A percentile compares a stretch with the other conserved stretches of the same genome.
Evolutionary conservation across 2,329 filamentous ascomycete species (phyloP).

Genomic region (Metarhizium anisopliae): DNA sequence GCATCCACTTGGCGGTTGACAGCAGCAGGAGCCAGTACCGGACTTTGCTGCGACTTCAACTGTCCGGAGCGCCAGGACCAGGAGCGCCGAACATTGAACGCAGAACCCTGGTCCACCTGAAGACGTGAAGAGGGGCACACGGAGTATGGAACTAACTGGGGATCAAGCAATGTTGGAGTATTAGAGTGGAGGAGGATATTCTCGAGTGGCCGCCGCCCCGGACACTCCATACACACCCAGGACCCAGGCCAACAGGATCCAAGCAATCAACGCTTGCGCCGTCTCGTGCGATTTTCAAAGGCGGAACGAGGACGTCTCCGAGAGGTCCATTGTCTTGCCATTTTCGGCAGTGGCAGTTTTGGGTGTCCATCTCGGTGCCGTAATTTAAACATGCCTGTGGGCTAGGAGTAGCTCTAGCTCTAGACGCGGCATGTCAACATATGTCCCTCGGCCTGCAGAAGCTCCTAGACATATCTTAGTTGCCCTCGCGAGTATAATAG

Average conservation of each 20-base stretch:
- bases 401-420: neutral
- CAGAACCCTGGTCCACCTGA: constrained; percentile 1
- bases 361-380: neutral
- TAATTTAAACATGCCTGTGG: constrained; percentile 5
- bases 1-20: neutral
- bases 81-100: neutral
- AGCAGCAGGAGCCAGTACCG: neutral
- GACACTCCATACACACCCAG: neutral
- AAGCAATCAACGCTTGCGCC: neutral
- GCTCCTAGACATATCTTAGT: neutral
- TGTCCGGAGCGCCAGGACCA: neutral
- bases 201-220: neutral
- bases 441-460: neutral
- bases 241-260: neutral
- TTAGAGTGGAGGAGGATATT: neutral
- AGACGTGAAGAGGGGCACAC: neutral
- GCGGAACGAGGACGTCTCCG: neutral
- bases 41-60: neutral
- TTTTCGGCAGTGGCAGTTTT: neutral
- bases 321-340: neutral
- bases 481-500: constrained; percentile 3
- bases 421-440: neutral
- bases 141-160: neutral
- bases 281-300: neutral
- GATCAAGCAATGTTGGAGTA: neutral